Evolutionary conservation across 192 early-diverging fungal species (phyloP).

Genomic region (Mortierella hygrophila): DNA sequence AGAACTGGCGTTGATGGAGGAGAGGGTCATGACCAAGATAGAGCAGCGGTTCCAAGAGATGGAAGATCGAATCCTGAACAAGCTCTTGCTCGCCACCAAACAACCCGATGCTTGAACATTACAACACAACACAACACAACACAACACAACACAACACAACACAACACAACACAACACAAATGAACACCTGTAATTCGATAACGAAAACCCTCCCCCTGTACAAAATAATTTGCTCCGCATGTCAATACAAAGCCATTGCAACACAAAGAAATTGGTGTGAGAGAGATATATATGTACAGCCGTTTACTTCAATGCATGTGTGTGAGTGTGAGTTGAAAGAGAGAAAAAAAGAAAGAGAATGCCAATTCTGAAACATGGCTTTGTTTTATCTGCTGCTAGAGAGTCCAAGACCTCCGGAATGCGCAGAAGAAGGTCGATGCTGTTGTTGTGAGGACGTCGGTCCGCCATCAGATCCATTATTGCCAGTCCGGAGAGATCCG

Average conservation of each 20-base stretch:
- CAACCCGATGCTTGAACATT: not conserved
- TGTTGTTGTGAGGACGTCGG: not conserved
- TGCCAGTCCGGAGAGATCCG: conserved; percentile 24
- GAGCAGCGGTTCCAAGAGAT: conserved; percentile 29
- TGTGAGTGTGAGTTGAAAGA: not conserved
- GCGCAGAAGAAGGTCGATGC: not conserved
- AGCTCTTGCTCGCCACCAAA: not conserved
- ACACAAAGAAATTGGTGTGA: not conserved
- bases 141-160: not conserved
- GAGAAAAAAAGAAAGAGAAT: not conserved
- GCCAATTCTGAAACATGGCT: not conserved
- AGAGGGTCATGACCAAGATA: conserved; percentile 29
- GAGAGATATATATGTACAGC: not conserved
- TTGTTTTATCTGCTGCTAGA: not conserved
- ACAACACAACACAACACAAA: not conserved
- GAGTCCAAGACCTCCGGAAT: not conserved
- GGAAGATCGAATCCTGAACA: conserved; percentile 35
- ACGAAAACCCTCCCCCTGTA: not conserved
- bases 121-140: not conserved
- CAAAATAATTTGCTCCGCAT: conserved; percentile 8
- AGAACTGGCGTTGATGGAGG: conserved; percentile 37
- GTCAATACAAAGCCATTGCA: not conserved
- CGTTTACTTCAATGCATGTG: not conserved
- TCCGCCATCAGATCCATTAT: not conserved
- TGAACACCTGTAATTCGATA: not conserved